Evolutionary conservation across 169 alveolate genomes (phyloP).

Genomic region (Plasmodium vinckei): DNA sequence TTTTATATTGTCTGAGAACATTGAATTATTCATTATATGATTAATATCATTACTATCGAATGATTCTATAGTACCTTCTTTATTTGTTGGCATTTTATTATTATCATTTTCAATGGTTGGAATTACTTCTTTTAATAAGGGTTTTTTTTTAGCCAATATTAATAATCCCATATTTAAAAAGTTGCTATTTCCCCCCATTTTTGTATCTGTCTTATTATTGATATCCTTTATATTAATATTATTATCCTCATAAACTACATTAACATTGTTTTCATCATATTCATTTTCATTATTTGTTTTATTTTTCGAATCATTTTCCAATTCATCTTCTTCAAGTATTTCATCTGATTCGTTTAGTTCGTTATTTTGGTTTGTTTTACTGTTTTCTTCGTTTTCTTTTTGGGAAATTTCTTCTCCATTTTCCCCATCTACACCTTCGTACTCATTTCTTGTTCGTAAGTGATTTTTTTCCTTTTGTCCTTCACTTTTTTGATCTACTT

Average conservation of each 20-base stretch:
- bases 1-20: not conserved
- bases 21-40: not conserved
- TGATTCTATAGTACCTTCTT: not conserved
- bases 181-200: slow-evolving; percentile 20
- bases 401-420: not conserved
- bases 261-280: slow-evolving; percentile 40
- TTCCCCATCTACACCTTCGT: slow-evolving; percentile 11
- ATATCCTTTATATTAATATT: slow-evolving; percentile 29
- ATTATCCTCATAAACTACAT: slow-evolving; percentile 25
- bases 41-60: not conserved
- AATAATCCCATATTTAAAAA: slow-evolving; percentile 67
- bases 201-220: slow-evolving; percentile 17
- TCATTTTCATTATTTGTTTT: slow-evolving; percentile 13
- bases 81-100: not conserved
- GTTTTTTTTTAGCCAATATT: slow-evolving; percentile 21
- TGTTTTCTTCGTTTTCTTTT: not conserved
- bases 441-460: not conserved
- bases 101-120: not conserved
- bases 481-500: not conserved
- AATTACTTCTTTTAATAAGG: not conserved
- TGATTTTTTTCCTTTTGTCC: not conserved
- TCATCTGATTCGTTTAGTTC: slow-evolving; percentile 31
- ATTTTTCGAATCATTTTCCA: slow-evolving; percentile 6
- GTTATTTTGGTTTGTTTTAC: not conserved
- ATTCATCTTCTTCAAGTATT: slow-evolving; percentile 5